phyloP scores from a whole-genome alignment of 371 early-diverging fungal species.

The Nematocida ausubeli region DNA sequence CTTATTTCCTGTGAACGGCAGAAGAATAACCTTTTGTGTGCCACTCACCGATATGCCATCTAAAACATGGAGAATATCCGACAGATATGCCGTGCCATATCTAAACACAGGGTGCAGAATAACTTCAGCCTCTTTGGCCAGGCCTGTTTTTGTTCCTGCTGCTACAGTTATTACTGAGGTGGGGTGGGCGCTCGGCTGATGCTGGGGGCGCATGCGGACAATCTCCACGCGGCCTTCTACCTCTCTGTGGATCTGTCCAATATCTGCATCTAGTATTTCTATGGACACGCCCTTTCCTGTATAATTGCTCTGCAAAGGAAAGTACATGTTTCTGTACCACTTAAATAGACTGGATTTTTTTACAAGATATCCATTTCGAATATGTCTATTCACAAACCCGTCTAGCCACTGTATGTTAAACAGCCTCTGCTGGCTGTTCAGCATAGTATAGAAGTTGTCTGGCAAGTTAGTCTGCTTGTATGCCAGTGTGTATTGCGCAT shows the following conservation, averaged over 20 bases:
- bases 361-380: slow-evolving; percentile 33
- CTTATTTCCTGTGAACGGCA: slow-evolving; percentile 62
- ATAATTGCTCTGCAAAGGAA: slow-evolving; percentile 12
- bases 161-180: slow-evolving; percentile 53
- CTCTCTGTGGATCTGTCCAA: slow-evolving; percentile 19
- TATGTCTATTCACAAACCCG: slow-evolving; percentile 5
- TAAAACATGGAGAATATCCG: slow-evolving; percentile 56
- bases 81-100: slow-evolving; percentile 52
- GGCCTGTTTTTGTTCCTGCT: slow-evolving; percentile 51
- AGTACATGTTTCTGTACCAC: slow-evolving; percentile 45
- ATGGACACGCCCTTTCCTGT: slow-evolving; percentile 62
- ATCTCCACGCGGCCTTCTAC: slow-evolving; percentile 40
- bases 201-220: neutral
- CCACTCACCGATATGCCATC: slow-evolving; percentile 47
- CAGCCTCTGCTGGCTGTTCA: slow-evolving; percentile 5
- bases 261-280: slow-evolving; percentile 58
- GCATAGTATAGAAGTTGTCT: slow-evolving; percentile 15
- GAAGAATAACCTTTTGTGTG: slow-evolving; percentile 48
- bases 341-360: slow-evolving; percentile 24
- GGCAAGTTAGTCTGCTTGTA: slow-evolving; percentile 30
- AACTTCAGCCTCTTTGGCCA: slow-evolving; percentile 58
- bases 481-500: slow-evolving; percentile 3
- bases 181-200: slow-evolving; percentile 3
- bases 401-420: slow-evolving; percentile 11
- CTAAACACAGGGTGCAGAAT: slow-evolving; percentile 59